Conservation (phyloP, 2,329 filamentous ascomycete species). For the Talaromyces pinophilus region DNA sequence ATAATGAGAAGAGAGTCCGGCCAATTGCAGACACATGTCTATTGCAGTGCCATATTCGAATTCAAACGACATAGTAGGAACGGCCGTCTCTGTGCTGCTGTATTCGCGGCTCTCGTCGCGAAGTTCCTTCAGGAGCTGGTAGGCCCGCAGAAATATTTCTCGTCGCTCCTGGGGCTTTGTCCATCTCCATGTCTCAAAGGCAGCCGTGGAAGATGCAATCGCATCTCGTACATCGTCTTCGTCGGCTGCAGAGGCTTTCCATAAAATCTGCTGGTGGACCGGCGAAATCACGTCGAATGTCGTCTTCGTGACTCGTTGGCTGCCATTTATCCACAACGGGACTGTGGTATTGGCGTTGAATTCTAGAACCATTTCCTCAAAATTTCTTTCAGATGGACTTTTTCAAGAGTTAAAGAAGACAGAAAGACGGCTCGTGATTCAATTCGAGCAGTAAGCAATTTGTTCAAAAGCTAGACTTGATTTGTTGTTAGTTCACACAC, state of each 20-base stretch:
- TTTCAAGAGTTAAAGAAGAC: background rate
- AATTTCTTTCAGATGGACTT: background rate
- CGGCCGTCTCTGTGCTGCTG: background rate
- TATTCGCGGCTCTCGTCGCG: background rate
- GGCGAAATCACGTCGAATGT: constrained; percentile 33
- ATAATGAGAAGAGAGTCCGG: background rate
- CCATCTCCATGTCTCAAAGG: constrained; percentile 9
- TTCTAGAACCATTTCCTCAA: background rate
- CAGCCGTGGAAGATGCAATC: background rate
- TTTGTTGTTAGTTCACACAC: background rate
- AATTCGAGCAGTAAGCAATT: background rate
- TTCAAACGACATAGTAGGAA: background rate
- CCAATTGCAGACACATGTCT: background rate
- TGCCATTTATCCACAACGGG: background rate
- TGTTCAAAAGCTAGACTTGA: background rate
- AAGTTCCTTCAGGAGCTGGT: background rate
- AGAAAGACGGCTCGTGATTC: background rate
- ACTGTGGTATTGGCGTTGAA: background rate
- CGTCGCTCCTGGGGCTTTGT: constrained; percentile 1
- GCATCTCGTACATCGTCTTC: constrained; percentile 8
- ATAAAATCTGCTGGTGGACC: background rate
- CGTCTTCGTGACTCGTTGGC: constrained; percentile 25
- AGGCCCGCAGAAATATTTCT: background rate
- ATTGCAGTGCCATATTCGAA: background rate
- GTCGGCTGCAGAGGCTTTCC: constrained; percentile 5